A percentile compares a stretch with the other conserved stretches of the same genome.
Conservation (phyloP, 257 asterid species). For the Eustoma russellianum region DNA sequence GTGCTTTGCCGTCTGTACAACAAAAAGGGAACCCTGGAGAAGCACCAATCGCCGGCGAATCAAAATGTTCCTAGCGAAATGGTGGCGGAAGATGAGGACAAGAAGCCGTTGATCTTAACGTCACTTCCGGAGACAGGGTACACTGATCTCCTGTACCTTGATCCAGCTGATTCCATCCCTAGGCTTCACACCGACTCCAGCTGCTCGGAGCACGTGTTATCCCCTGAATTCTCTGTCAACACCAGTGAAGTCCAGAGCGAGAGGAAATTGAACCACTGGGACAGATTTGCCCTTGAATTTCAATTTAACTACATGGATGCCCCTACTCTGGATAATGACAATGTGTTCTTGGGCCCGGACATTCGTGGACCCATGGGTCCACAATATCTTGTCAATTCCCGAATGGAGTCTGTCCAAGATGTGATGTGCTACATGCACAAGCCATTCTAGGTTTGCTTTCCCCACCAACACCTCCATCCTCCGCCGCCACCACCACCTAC, state of each 20-base stretch:
- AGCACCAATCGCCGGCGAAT: slow-evolving; percentile 15
- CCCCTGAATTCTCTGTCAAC: slow-evolving; percentile 42
- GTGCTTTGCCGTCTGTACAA: slow-evolving; percentile 91
- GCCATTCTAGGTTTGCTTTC: slow-evolving; percentile 49
- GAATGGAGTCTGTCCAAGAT: slow-evolving; percentile 56
- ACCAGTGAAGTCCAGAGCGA: slow-evolving; percentile 71
- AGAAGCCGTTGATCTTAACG: slow-evolving; percentile 41
- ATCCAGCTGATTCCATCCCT: slow-evolving; percentile 63
- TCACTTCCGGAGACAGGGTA: slow-evolving; percentile 27
- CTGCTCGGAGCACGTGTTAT: slow-evolving; percentile 71
- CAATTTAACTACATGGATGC: slow-evolving; percentile 51
- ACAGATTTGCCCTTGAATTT: slow-evolving; percentile 31
- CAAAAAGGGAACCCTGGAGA: slow-evolving; percentile 63
- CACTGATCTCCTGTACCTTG: slow-evolving; percentile 49
- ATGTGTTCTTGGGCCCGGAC: slow-evolving; percentile 25
- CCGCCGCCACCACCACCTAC: too few species aligned
- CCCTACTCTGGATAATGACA: slow-evolving; percentile 14
- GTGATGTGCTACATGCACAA: slow-evolving; percentile 43
- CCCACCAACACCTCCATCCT: too few species aligned
- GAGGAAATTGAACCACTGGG: slow-evolving; percentile 54
- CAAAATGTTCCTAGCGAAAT: slow-evolving; percentile 4
- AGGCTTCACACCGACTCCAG: slow-evolving; percentile 72
- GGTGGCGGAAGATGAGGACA: slow-evolving; percentile 29
- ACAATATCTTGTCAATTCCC: slow-evolving; percentile 32
- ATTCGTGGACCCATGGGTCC: too few species aligned